These are phyloP conservation scores for Tanacetum coccineum DNA, from an alignment of 129 eudicot species.

Conservation along the genomic window DNA sequence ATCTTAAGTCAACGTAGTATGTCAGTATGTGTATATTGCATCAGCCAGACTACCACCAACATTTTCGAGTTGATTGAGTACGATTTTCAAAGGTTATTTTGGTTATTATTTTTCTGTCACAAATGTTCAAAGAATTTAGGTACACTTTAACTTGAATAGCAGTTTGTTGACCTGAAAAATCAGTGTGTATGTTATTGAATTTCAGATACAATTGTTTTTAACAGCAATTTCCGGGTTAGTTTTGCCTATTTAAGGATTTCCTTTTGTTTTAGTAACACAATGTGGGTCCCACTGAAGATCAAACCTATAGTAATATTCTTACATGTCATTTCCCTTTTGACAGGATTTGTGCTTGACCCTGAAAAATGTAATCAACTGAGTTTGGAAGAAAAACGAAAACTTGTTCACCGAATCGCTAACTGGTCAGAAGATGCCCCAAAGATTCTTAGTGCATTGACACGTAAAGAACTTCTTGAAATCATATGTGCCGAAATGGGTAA, in stretches of 20 bases:
- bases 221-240: not conserved
- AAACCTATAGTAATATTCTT: constrained; percentile 8
- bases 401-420: constrained; percentile 62
- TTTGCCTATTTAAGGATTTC: not conserved
- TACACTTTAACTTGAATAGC: constrained; percentile 2
- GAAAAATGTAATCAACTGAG: constrained; percentile 55
- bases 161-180: constrained; percentile 16
- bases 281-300: not conserved
- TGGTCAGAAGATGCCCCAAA: constrained; percentile 69
- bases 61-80: not conserved
- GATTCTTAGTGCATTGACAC: constrained; percentile 64
- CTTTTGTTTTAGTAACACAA: not conserved
- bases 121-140: not conserved
- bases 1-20: not conserved
- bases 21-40: not conserved
- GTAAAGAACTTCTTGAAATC: constrained; percentile 74
- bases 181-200: not conserved
- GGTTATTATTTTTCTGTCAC: not conserved
- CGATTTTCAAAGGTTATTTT: too few relatives aligned
- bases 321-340: not conserved
- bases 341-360: constrained; percentile 76
- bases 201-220: not conserved
- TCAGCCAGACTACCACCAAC: constrained; percentile 1
- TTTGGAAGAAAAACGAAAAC: constrained; percentile 69
- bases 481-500: constrained; percentile 90